Evolutionary conservation across 2,329 filamentous ascomycete species (phyloP), one percentile per base, ranked within the genome.

Genomic region (Sporothrix schenckii): DNA sequence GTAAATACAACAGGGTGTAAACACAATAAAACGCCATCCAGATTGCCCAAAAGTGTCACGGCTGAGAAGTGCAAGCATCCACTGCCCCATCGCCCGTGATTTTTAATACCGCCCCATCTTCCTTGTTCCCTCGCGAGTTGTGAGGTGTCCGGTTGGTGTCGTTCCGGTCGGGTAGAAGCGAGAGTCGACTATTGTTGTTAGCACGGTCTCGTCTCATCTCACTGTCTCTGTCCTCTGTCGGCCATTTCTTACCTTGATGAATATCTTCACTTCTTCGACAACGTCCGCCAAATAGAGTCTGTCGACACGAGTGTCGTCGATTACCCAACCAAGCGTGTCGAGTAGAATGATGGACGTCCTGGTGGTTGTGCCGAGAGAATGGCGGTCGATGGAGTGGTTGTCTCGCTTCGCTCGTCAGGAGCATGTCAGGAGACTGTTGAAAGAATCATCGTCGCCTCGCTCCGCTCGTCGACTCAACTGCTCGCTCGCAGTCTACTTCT

Each of bases 401-500:
- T 30, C 30, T 53, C 50, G 65, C 65, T 41, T 41, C 24, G 61
- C 44, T 50, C 61, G 24, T 41, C 49, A 16, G 30, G 27, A 27
- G 27, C 2, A 27, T 4, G 27, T 27, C 27, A 27, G 4, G 27
- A 5, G 27, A 3, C 0, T 30, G 27, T 30, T 3, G 27, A 30
- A 30, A 56, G 53, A 56, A 16, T 34, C 13, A 13, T 56, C 13
- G 53, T 56, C 24, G 27, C 14, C 54, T 56, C 53, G 53, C 47
- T 50, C 16, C 27, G 9, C n/a, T 53, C 50, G 50, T 54, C 24
- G 21, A 27, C 27, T 34, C 53, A 11, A 13, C 27, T n/a, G 2
- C 54, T 60, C 39, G 58, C 58, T 63, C 56, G 34, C 44, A 9
- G 21, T 44, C 56, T 41, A 66, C 69, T 72, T 72, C 50, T 70